Evolutionary conservation across 495 filamentous ascomycete genomes (phyloP), one percentile per base, ranked within the genome.

Genomic region (Tirmania nivea): DNA sequence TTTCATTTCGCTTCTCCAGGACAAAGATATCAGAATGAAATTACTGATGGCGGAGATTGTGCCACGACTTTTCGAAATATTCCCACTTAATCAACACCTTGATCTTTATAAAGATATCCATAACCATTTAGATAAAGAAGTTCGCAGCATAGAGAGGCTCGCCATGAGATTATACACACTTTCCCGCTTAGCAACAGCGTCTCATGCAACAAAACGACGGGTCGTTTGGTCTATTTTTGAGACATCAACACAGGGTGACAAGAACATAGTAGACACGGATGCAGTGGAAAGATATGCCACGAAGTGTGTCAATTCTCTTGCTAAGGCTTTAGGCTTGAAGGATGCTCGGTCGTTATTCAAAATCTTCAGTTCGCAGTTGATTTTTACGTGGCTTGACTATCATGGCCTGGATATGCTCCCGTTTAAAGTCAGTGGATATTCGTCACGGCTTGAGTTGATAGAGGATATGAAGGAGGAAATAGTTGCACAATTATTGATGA

Each of bases 201-300:
- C 77, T 79, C 54, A 92, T 83, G 7, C 72, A 89, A 52, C 70
- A 88, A 49, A 82, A 84, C 51, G 80, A 80, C 56, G 81, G 82
- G 56, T 64, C 12, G 81, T 93, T 17, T 96, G 94, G 65, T 80
- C 88, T 65, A 86, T 94, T 20, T 90, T 94, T 59, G 90, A 95
- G 65, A 86, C 90, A 1, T 86, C 79, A 7, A 75, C 74, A 42
- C 25, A 31, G 7, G 25, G 25, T 7, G 25, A 31, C 25, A 31
- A 31, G 2, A 31, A 31, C 25, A 31, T 31, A 1, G 25, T 31
- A 31, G 25, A 31, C 25, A 73, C 89, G 1, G 69, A 75, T 14
- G 63, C 67, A 10, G 80, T 81, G 19, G 66, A 74, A 47, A 68
- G 67, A 36, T 81, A 95, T 68, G 86, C 89, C 1, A 73, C 73